phyloP scores from a whole-genome alignment of 2,329 filamentous ascomycete genomes.

The Ascochyta rabiei region DNA sequence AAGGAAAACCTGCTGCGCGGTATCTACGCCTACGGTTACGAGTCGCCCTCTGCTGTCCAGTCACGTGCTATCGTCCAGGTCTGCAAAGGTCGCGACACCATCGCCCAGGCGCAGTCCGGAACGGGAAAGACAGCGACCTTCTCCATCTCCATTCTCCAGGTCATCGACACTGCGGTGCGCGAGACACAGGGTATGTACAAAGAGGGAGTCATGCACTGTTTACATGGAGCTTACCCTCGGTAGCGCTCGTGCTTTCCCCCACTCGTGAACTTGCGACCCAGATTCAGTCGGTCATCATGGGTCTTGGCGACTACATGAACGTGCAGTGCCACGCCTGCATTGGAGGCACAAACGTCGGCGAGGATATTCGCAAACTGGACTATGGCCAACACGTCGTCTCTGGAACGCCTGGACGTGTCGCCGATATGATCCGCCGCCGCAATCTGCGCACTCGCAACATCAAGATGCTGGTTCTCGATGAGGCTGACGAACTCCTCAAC shows the following conservation, averaged over 20 bases:
- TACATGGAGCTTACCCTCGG: slow-evolving; percentile 30
- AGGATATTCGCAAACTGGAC: slow-evolving; percentile 96
- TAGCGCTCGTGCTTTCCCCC: slow-evolving; percentile 88
- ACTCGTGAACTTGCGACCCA: slow-evolving; percentile 97
- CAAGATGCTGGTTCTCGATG: slow-evolving; percentile 79
- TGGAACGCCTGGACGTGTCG: slow-evolving; percentile 93
- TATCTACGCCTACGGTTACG: slow-evolving; percentile 98
- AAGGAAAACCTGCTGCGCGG: slow-evolving; percentile 97
- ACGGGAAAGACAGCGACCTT: slow-evolving; percentile 97
- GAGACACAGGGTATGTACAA: slow-evolving; percentile 72
- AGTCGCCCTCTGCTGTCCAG: slow-evolving; percentile 96
- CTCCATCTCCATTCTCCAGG: slow-evolving; percentile 93
- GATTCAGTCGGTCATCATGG: slow-evolving; percentile 98
- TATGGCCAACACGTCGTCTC: slow-evolving; percentile 98
- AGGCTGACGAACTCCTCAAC: slow-evolving; percentile 82
- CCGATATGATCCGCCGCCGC: slow-evolving; percentile 79
- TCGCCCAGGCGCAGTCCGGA: slow-evolving; percentile 95
- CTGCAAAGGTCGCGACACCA: slow-evolving; percentile 98
- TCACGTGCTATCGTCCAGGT: slow-evolving; percentile 98
- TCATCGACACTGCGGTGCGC: slow-evolving; percentile 90
- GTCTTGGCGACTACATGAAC: slow-evolving; percentile 99
- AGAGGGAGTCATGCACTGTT: background rate
- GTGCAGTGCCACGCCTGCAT: slow-evolving; percentile 99
- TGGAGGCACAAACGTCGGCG: slow-evolving; percentile 95
- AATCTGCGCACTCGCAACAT: slow-evolving; percentile 76